Base-by-base conservation (phyloP, 192 early-diverging fungal genomes). In the Glomus cerebriforme region DNA sequence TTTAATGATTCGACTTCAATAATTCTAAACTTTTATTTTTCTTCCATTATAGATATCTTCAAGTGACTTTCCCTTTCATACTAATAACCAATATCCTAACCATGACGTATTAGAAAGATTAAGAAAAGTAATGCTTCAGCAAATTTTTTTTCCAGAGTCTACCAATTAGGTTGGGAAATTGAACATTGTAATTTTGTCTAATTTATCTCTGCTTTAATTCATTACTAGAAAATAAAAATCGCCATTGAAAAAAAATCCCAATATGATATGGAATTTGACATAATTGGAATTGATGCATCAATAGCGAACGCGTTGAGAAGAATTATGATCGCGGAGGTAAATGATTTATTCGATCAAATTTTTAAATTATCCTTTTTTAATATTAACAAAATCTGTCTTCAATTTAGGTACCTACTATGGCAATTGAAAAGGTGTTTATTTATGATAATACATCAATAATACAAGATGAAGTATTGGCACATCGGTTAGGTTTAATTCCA, bases 241-340 rank as follows among this genome's bases (percentile, higher is more conserved):
- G 91, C 91, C 72, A 90, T 95, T 73, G 89, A 90, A 62, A 80
- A 88, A 63, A 45, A 93, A 35, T 87, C 89, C n/a, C 81, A 90
- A 67, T 84, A 85, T 45, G 91, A 93, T 63, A 95, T 98, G 82
- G 97, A 99, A 86, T 98, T 99, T 87, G 97, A 99, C 83, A 82
- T 99, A 80, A 92, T 96, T 71, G 97, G 97, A 39, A 81, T 97
- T 27, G 96, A 98, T 77, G 95, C 96, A 39, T 89, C 96, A 24
- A 90, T 99, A 68, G 97, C 97, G 66, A 99, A 99, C 82, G 95
- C 97, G 5, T 89, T 99, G 81, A 89, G 97, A 47, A 82, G 97
- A 59, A 94, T 96, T 49, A 80, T 99, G 89, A 94, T 99, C 79
- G 95, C 96, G 2, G 97, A 99, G 86, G 93, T 93, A 78, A 32